phyloP scores from a whole-genome alignment of 2,329 filamentous ascomycete species.

The Ceratocystiopsis brevicomis region DNA sequence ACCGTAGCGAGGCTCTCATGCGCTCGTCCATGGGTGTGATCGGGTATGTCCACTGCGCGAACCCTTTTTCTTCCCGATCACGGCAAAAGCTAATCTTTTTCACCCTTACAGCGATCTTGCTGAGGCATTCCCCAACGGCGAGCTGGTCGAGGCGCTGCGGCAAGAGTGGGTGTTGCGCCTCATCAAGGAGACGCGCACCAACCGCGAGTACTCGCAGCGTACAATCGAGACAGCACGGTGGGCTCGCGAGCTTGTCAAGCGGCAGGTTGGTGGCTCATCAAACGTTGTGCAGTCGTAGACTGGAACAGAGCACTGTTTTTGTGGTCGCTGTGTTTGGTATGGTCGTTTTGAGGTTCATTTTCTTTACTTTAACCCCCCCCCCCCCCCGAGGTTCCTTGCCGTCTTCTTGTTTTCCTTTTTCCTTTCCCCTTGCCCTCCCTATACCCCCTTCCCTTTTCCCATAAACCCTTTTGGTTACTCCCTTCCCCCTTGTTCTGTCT shows the following conservation, averaged over 20 bases:
- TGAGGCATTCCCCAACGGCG: conserved; percentile 79
- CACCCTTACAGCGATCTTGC: conserved; percentile 55
- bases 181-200: conserved; percentile 80
- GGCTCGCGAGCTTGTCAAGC: conserved; percentile 95
- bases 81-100: conserved; percentile 2
- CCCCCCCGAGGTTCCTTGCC: neutral
- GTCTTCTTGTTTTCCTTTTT: neutral
- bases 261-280: conserved; percentile 45
- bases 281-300: conserved; percentile 32
- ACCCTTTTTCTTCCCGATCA: neutral
- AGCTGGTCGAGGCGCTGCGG: conserved; percentile 69
- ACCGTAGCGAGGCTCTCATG: conserved; percentile 81
- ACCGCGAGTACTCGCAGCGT: conserved; percentile 66
- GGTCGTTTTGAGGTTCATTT: too few relatives aligned
- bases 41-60: conserved; percentile 41
- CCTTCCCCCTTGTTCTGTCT: neutral
- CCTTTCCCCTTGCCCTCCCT: neutral
- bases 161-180: conserved; percentile 77
- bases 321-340: too few relatives aligned
- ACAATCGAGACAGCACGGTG: conserved; percentile 92
- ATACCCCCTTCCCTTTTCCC: neutral
- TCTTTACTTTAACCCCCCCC: too few relatives aligned
- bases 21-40: conserved; percentile 94
- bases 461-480: neutral
- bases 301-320: neutral